Evolutionary conservation across 2,329 filamentous ascomycete genomes (phyloP).

Genomic region (Pestalotiopsis sp.): DNA sequence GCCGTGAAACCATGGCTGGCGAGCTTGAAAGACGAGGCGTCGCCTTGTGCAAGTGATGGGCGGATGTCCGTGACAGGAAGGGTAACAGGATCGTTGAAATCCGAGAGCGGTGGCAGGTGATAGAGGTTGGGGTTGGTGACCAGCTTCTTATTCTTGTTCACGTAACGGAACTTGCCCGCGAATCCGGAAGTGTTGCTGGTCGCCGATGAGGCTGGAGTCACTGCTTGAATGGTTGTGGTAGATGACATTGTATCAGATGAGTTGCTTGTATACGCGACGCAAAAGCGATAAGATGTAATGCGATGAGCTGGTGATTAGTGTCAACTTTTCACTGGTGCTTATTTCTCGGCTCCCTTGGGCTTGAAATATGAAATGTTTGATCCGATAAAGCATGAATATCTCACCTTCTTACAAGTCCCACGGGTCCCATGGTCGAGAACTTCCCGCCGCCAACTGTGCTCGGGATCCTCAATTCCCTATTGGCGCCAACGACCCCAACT

Average conservation of each 20-base stretch:
- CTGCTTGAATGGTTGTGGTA: background rate
- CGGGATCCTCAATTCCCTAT: background rate
- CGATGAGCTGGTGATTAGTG: background rate
- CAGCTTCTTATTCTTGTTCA: constrained; percentile 8
- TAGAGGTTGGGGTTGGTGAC: constrained; percentile 13
- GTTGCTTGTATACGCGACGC: background rate
- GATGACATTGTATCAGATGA: background rate
- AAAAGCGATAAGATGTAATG: background rate
- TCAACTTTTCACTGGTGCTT: background rate
- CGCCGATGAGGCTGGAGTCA: background rate
- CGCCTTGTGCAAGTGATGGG: background rate
- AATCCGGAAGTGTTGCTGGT: background rate
- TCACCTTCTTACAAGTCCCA: background rate
- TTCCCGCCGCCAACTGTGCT: too few species aligned
- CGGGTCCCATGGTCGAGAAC: too few species aligned
- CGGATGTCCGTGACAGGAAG: constrained; percentile 13
- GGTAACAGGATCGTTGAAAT: constrained; percentile 15
- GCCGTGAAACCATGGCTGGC: constrained; percentile 22
- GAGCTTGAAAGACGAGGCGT: constrained; percentile 11
- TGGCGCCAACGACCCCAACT: background rate
- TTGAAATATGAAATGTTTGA: background rate
- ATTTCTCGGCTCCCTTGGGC: background rate
- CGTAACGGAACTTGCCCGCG: constrained; percentile 13
- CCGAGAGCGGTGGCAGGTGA: constrained; percentile 13
- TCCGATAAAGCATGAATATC: background rate